Evolutionary conservation across 768 basidiomycete species (phyloP), one percentile per base, ranked within the genome.

Genomic region (Cantharellus cinnabarinus): DNA sequence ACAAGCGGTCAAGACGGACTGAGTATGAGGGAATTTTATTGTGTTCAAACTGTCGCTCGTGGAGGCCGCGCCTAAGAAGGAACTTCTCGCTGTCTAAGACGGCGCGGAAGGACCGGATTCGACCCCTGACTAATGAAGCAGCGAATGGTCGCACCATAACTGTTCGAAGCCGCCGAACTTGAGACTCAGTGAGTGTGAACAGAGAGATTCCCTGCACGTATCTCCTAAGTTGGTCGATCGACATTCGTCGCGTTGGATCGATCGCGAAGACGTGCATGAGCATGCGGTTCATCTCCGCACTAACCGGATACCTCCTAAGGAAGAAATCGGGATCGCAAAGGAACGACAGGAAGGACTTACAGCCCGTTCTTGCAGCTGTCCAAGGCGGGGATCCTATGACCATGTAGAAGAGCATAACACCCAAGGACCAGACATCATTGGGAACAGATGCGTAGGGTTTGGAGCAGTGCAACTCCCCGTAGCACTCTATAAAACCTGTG

Each of bases 381-480:
- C 94, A 98, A 3, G 94, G 94, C 66, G 95, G 95, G 40, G 91
- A 79, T 3, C 90, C 89, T 29, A 90, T 94, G 37, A 85, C 81
- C 51, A 99, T 79, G 70, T 98, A 97, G 68, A 99, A 80, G 42
- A 99, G 82, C 62, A 99, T 88, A 66, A 99, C 87, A 41, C 91
- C 94, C 50, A 98, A 74, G 4, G 91, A 90, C 94, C 94, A 99
- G 63, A 97, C 78, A 69, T 99, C 94, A 70, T 95, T 94, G 68
- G 79, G 79, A 64, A 80, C 76, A 4, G 93, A 89, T 4, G 85
- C 85, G 71, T 99, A 99, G 3, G 78, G 73, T 61, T 78, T 77
- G 59, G 75, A 76, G 15, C 74, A 38, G 14, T 35, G 35, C 41
- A 38, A 40, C 4, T 82, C 84, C 14, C 85, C 82, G 64, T 71